These are phyloP conservation scores for Aspergillus persii DNA, from an alignment of 2,329 filamentous ascomycete species.

Conservation along the genomic window DNA sequence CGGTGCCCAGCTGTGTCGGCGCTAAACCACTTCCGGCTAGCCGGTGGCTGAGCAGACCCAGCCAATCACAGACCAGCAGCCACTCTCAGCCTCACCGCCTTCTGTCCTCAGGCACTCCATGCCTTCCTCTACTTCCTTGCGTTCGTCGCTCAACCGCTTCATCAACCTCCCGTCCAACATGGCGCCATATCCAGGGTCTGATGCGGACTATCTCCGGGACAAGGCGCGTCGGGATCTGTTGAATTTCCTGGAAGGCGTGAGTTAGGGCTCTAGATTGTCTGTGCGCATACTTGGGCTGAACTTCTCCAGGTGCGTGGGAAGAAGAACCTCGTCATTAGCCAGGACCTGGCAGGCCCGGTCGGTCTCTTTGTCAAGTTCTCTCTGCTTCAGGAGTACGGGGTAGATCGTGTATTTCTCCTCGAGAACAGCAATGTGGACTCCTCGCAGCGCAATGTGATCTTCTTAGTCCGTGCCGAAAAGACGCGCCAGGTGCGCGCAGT, in stretches of 20 bases:
- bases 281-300: constrained; percentile 23
- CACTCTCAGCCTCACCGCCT: not conserved
- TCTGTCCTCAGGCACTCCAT: not conserved
- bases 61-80: not conserved
- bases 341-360: constrained; percentile 82
- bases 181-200: constrained; percentile 44
- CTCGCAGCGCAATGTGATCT: constrained; percentile 91
- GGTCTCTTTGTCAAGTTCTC: constrained; percentile 93
- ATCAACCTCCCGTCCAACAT: constrained; percentile 29
- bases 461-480: constrained; percentile 87
- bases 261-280: constrained; percentile 49
- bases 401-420: constrained; percentile 95
- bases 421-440: constrained; percentile 95
- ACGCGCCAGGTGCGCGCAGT: constrained; percentile 78
- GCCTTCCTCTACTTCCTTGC: not conserved
- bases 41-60: not conserved
- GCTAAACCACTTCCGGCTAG: constrained; percentile 22
- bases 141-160: constrained; percentile 2
- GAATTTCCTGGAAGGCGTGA: constrained; percentile 89
- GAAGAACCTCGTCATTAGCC: constrained; percentile 96
- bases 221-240: constrained; percentile 82
- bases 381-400: constrained; percentile 91
- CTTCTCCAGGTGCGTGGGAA: constrained; percentile 81
- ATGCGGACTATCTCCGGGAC: constrained; percentile 48
- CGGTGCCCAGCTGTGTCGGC: constrained; percentile 12